Conservation (phyloP, 257 asterid species). For the Parsonsia alboflavescens region DNA sequence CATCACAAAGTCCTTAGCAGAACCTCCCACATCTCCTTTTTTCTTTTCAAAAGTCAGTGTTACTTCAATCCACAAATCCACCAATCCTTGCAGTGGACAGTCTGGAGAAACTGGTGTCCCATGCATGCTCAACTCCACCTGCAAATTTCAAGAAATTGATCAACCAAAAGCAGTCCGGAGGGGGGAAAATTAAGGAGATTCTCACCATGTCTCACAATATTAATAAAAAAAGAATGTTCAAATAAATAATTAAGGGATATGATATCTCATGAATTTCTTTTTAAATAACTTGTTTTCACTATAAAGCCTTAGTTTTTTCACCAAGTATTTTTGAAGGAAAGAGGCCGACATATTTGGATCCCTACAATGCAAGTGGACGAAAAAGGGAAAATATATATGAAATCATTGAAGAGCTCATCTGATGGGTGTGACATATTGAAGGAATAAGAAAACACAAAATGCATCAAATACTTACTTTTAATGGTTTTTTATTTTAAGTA, state of each 20-base stretch:
- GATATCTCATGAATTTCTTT: no score
- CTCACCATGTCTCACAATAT: no score
- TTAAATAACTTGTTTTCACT: constrained; percentile 20
- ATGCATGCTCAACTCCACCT: constrained; percentile 24
- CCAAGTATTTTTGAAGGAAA: constrained; percentile 19
- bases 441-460: not conserved
- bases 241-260: no score
- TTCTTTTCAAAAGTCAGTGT: constrained; percentile 2
- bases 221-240: not conserved
- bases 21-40: constrained; percentile 12
- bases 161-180: not conserved
- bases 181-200: not conserved
- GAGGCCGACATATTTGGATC: constrained; percentile 14
- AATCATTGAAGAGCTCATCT: no score
- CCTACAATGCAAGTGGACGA: constrained; percentile 9
- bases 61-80: constrained; percentile 17
- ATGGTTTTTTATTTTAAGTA: not conserved
- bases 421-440: not conserved
- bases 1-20: constrained; percentile 26
- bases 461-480: not conserved
- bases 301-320: constrained; percentile 14
- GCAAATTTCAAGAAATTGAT: not conserved
- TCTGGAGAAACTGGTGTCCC: constrained; percentile 17
- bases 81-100: not conserved
- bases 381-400: not conserved